Evolutionary conservation across 495 filamentous ascomycete species (phyloP).

Genomic region (Durotheca rogersii): DNA sequence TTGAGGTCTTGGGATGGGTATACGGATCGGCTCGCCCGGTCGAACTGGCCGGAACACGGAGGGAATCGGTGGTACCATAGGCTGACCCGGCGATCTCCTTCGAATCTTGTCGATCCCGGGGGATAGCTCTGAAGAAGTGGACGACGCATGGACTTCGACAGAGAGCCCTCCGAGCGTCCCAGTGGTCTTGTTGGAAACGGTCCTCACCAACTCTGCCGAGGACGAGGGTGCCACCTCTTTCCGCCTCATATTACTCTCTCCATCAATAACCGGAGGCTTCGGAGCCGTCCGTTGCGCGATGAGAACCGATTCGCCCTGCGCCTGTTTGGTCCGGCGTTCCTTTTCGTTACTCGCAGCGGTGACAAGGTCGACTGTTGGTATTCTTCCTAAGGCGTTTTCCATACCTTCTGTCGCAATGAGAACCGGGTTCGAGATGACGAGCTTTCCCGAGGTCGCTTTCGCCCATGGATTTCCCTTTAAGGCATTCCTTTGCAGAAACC

Average conservation of each 20-base stretch:
- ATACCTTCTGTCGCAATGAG: slow-evolving; percentile 38
- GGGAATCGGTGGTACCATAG: slow-evolving; percentile 19
- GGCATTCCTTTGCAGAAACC: slow-evolving; percentile 35
- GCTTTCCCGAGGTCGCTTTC: slow-evolving; percentile 35
- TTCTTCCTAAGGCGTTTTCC: slow-evolving; percentile 45
- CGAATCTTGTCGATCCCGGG: slow-evolving; percentile 46
- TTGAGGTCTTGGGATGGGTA: slow-evolving; percentile 32
- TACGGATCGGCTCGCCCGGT: slow-evolving; percentile 34
- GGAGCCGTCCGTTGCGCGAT: slow-evolving; percentile 43
- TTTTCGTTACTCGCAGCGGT: slow-evolving; percentile 50
- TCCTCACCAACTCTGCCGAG: slow-evolving; percentile 22
- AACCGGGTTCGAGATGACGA: slow-evolving; percentile 53
- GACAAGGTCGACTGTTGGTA: slow-evolving; percentile 49
- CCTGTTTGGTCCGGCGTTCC: slow-evolving; percentile 44
- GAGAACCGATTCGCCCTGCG: slow-evolving; percentile 32
- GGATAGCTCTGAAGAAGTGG: slow-evolving; percentile 46
- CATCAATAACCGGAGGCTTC: slow-evolving; percentile 36
- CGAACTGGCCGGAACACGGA: slow-evolving; percentile 24
- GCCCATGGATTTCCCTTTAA: slow-evolving; percentile 31
- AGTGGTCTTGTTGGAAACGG: slow-evolving; percentile 24
- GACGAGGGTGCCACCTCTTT: slow-evolving; percentile 39
- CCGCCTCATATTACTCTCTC: slow-evolving; percentile 43
- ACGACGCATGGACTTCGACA: slow-evolving; percentile 35
- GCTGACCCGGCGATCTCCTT: slow-evolving; percentile 43
- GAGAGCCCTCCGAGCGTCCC: slow-evolving; percentile 27